phyloP scores from a whole-genome alignment of 108 stramenopile genomes.

The Nannochloropsis salina region DNA sequence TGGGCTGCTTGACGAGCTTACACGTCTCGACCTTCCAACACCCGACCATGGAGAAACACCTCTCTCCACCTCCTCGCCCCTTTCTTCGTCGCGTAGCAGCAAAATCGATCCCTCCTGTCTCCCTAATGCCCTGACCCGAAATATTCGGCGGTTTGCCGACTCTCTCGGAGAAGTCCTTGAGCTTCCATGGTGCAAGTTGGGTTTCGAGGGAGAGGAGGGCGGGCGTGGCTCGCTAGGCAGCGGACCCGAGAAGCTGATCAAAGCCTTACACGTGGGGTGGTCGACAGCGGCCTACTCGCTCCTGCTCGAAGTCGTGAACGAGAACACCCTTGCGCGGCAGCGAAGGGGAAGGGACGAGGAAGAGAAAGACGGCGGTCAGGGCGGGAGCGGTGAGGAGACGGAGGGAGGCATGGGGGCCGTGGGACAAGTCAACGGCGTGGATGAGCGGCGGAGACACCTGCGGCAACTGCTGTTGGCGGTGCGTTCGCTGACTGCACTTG shows the following conservation, averaged over 20 bases:
- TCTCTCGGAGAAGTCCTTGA: background rate
- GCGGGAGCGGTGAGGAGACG: background rate
- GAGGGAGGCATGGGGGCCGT: background rate
- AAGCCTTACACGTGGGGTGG: conserved; percentile 16
- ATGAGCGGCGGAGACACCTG: background rate
- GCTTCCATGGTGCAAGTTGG: background rate
- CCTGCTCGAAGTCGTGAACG: background rate
- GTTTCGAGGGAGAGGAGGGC: background rate
- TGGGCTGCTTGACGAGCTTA: background rate
- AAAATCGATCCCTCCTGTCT: background rate
- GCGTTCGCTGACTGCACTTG: background rate
- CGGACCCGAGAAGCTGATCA: background rate
- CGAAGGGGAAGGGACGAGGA: background rate
- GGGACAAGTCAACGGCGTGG: background rate
- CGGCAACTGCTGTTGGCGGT: background rate
- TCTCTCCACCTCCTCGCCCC: background rate
- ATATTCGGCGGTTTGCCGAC: background rate
- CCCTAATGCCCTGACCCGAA: conserved; percentile 12
- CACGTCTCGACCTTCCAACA: no score
- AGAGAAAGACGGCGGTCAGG: background rate
- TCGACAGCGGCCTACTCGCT: conserved; percentile 3
- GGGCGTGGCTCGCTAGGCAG: background rate
- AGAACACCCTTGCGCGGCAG: background rate
- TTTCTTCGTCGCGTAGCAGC: background rate
- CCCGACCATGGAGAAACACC: background rate